Base-by-base conservation (phyloP, 1,284 basidiomycete genomes). In the Mixia osmundae region DNA sequence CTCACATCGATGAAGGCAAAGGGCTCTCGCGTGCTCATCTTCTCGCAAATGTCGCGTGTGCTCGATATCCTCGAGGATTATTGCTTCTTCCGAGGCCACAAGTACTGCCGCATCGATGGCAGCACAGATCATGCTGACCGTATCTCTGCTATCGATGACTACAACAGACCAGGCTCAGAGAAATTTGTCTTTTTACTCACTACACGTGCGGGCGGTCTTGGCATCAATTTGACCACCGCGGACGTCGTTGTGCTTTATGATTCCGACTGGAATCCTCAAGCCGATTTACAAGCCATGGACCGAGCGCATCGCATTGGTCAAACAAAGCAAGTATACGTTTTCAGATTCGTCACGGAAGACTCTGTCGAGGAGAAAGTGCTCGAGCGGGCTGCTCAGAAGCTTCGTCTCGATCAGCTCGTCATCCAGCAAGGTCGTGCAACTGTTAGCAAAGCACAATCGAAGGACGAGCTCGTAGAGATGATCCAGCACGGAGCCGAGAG, bases 231-330 rank as follows among this genome's bases (percentile, higher is more conserved):
- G 47, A 91, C 87, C 3, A 72, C 76, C 0, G 91, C 89, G 9
- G 91, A 97, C 56, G 68, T 94, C 37, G 89, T 99, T 31, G 74
- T 99, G 0, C 62, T 97, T n/a, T 97, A 95, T 48, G 91, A 99
- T 54, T 79, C 75, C 45, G 91, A 97, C 57, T 97, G 89, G 89
- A 97, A 97, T 57, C 89, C 91, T 1, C 89, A 99, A 59, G 89
- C 89, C 3, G 91, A 99, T 62, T 57, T 97, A 38, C 91, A 97
- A 56, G 91, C 91, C 5, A 95, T 97, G 91, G 89, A 97, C 55
- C 78, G 89, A 46, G 89, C 89, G 0, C 89, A 97, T 60, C 79
- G 89, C 48, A 95, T 97, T 44, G 89, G 89, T 2, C 91, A 95
- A 60, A 95, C 79, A 34, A 95, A 95, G 59, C 89, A 97, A 57